A percentile compares a stretch with the other conserved stretches of the same genome.
These are phyloP conservation scores for Backusella tuberculispora DNA, from an alignment of 192 early-diverging fungal species.

Conservation along the genomic window DNA sequence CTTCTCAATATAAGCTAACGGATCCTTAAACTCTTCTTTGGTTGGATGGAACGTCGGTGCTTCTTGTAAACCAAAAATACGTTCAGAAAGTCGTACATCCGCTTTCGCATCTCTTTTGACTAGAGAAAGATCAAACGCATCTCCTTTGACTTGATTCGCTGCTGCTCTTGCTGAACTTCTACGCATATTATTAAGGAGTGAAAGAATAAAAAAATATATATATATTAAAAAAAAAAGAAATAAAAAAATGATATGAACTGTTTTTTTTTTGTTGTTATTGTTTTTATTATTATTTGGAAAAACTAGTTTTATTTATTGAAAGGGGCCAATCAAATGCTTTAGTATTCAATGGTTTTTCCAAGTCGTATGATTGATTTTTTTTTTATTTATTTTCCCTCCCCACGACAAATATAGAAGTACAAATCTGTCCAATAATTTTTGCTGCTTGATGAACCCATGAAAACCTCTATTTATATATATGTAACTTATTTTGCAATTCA, in stretches of 20 bases:
- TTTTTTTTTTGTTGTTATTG: not conserved
- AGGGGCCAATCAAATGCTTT: constrained; percentile 11
- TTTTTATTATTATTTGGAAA: not conserved
- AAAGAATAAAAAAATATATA: constrained; percentile 8
- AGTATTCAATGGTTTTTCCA: not conserved
- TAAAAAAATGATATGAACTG: constrained; percentile 12
- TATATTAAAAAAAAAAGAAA: constrained; percentile 19
- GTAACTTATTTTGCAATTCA: not conserved
- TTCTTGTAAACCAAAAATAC: constrained; percentile 68
- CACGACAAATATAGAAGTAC: not conserved
- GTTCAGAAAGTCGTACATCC: not conserved
- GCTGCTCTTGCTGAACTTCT: not conserved
- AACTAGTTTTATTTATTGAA: constrained; percentile 7
- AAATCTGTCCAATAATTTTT: not conserved
- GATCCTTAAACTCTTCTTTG: constrained; percentile 79
- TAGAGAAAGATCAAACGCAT: constrained; percentile 19
- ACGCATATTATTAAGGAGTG: constrained; percentile 18
- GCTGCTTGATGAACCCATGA: not conserved
- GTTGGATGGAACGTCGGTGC: constrained; percentile 86
- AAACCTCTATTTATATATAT: not conserved
- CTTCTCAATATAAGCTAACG: constrained; percentile 81
- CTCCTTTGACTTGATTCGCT: not conserved
- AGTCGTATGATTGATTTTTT: constrained; percentile 6
- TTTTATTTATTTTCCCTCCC: not conserved
- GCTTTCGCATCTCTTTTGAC: constrained; percentile 23